Percentiles rank a stretch among this genome's conserved stretches.
phyloP scores from a whole-genome alignment of 164 flowering plant species.

The Echeveria elegans region DNA sequence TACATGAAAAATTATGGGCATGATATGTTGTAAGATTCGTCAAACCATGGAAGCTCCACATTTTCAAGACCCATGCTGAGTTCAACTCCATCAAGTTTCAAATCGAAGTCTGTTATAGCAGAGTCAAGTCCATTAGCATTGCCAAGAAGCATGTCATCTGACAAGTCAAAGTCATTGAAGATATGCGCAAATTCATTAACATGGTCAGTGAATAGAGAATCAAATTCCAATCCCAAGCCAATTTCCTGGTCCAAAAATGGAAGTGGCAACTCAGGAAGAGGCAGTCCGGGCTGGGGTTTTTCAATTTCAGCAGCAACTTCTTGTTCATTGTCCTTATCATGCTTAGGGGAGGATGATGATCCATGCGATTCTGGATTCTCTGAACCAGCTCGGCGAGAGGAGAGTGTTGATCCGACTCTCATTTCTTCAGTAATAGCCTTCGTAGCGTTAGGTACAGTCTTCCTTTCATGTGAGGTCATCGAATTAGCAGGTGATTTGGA shows the following conservation, averaged over 20 bases:
- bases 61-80: constrained; percentile 6
- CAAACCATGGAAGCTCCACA: neutral
- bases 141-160: constrained; percentile 5
- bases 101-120: constrained; percentile 5
- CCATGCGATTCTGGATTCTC: constrained; percentile 7
- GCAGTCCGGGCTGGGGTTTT: neutral
- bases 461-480: neutral
- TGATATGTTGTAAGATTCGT: neutral
- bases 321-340: neutral
- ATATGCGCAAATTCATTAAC: neutral
- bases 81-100: neutral
- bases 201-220: constrained; percentile 9
- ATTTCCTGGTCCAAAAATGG: neutral
- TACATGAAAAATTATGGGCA: constrained; percentile 42
- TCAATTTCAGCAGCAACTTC: neutral
- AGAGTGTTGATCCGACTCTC: neutral
- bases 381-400: neutral
- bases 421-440: neutral
- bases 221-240: constrained; percentile 10
- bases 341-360: neutral
- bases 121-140: neutral
- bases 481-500: neutral
- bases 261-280: neutral
- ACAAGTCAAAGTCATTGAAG: constrained; percentile 9
- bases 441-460: neutral